phyloP scores from a whole-genome alignment of 176 grass and related monocot genomes.

The Guadua angustifolia region DNA sequence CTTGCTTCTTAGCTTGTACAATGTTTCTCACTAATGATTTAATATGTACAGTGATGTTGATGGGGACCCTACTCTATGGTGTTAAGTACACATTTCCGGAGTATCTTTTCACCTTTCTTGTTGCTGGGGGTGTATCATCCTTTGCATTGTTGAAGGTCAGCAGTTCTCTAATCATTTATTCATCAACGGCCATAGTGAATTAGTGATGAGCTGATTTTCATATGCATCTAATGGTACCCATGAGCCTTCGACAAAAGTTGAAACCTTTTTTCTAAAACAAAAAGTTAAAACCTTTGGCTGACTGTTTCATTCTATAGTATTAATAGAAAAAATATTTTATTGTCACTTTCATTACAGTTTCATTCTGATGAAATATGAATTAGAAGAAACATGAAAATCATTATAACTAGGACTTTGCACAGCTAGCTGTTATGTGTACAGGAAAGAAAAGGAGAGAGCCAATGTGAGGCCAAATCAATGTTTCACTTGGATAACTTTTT shows the following conservation, averaged over 20 bases:
- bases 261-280: background rate
- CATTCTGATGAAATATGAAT: background rate
- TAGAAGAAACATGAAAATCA: background rate
- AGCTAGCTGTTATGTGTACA: background rate
- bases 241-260: background rate
- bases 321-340: background rate
- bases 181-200: background rate
- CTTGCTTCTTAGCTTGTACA: background rate
- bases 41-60: conserved; percentile 77
- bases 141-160: conserved; percentile 95
- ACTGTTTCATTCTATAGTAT: background rate
- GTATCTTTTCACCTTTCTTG: conserved; percentile 92
- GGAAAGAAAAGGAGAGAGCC: background rate
- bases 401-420: background rate
- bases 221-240: background rate
- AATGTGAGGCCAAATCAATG: background rate
- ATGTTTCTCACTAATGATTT: conserved; percentile 16
- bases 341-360: background rate
- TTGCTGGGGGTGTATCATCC: conserved; percentile 89
- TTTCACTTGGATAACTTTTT: background rate
- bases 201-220: background rate
- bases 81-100: conserved; percentile 96
- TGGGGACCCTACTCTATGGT: conserved; percentile 93
- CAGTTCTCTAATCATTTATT: conserved; percentile 26
- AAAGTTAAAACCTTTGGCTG: background rate